Percentiles rank a stretch among this genome's conserved stretches.
These are phyloP conservation scores for Prunus mira DNA, from an alignment of 306 rosid species.

Conservation along the genomic window DNA sequence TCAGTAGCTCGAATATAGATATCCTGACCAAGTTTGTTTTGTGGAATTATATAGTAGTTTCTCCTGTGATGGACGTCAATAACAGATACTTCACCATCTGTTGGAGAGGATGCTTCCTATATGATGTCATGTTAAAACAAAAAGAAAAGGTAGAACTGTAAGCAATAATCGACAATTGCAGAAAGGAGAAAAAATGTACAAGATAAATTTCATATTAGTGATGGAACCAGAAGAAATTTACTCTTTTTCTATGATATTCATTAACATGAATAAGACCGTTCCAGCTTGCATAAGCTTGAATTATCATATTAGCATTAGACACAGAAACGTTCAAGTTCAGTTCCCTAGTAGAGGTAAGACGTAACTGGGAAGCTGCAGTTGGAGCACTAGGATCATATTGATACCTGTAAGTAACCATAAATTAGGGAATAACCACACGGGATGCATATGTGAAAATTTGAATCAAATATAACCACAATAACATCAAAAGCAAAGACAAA, in stretches of 20 bases:
- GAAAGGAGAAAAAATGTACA: background rate
- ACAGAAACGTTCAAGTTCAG: conserved; percentile 88
- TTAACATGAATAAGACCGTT: conserved; percentile 65
- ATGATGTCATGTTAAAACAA: background rate
- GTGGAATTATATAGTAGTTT: conserved; percentile 79
- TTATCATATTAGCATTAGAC: conserved; percentile 88
- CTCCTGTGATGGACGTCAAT: conserved; percentile 51
- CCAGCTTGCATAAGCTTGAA: conserved; percentile 99
- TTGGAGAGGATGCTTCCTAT: conserved; percentile 71
- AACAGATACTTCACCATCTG: conserved; percentile 49
- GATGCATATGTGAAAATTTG: background rate
- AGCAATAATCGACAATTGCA: conserved; percentile 6
- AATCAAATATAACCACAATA: background rate
- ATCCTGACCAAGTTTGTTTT: conserved; percentile 95
- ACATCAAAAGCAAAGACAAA: background rate
- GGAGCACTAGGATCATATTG: conserved; percentile 74
- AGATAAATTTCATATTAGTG: conserved; percentile 10
- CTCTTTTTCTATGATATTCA: conserved; percentile 48
- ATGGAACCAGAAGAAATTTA: conserved; percentile 32
- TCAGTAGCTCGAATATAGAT: conserved; percentile 89
- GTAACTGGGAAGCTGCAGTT: conserved; percentile 88
- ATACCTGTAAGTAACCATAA: conserved; percentile 48
- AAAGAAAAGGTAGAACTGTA: background rate
- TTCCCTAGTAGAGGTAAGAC: conserved; percentile 81
- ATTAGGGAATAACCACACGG: conserved; percentile 5